phyloP scores from a whole-genome alignment of 2,329 filamentous ascomycete genomes.

The Aspergillus texensis region DNA sequence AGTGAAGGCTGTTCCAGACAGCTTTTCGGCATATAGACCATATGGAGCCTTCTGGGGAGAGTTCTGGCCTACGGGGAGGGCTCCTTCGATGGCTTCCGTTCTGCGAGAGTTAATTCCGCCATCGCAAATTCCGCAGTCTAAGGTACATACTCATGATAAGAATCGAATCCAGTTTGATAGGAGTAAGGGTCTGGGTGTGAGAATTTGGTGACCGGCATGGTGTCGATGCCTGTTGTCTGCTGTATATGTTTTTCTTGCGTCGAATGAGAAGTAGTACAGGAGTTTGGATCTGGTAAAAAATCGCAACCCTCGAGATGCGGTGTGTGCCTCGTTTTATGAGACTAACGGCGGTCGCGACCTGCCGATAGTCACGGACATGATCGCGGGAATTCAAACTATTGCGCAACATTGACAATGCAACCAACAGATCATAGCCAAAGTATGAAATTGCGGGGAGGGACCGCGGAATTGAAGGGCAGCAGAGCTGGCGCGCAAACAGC shows the following conservation, averaged over 20 bases:
- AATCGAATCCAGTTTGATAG: conserved; percentile 78
- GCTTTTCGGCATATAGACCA: conserved; percentile 80
- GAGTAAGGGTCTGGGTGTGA: conserved; percentile 67
- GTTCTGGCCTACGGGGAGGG: conserved; percentile 75
- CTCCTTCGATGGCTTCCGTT: conserved; percentile 73
- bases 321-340: conserved; percentile 6
- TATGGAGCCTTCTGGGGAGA: conserved; percentile 78
- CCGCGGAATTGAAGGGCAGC: conserved; percentile 8
- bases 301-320: neutral
- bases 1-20: conserved; percentile 73
- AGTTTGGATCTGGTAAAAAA: neutral
- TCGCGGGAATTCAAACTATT: conserved; percentile 9
- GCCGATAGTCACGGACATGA: neutral
- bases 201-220: conserved; percentile 68
- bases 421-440: neutral
- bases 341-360: neutral
- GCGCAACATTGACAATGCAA: neutral
- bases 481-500: conserved; percentile 17
- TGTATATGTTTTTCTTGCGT: conserved; percentile 1
- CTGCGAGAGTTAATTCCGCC: conserved; percentile 46
- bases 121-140: neutral
- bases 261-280: neutral
- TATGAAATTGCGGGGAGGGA: neutral
- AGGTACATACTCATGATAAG: conserved; percentile 71
- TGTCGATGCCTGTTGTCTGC: conserved; percentile 5